These are phyloP conservation scores for Talaromyces liani DNA, from an alignment of 495 filamentous ascomycete species.

Conservation along the genomic window DNA sequence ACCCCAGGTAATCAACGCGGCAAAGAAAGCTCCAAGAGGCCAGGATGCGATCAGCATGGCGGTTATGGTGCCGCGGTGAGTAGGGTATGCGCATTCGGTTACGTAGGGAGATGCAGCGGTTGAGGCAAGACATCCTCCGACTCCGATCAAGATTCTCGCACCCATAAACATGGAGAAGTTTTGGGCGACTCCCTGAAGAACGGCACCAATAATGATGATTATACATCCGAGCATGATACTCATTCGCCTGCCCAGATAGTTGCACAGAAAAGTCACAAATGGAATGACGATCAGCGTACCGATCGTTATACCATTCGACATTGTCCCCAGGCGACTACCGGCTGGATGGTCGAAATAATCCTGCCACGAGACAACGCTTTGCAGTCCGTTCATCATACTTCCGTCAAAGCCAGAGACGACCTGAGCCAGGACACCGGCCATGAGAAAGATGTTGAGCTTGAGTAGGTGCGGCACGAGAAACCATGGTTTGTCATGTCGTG, in stretches of 20 bases:
- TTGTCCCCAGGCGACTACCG: not conserved
- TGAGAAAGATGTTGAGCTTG: not conserved
- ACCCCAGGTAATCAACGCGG: not conserved
- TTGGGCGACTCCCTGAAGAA: not conserved
- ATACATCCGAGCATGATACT: not conserved
- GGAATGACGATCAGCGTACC: not conserved
- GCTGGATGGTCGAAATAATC: not conserved
- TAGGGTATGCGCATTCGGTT: not conserved
- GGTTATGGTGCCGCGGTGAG: not conserved
- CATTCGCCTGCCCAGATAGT: not conserved
- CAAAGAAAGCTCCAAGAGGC: not conserved
- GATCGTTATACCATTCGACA: not conserved
- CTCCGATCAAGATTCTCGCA: not conserved
- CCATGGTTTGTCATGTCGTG: not conserved
- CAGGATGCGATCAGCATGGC: not conserved
- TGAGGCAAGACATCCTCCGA: not conserved
- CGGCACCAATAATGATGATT: not conserved
- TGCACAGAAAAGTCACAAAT: not conserved
- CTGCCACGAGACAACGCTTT: not conserved
- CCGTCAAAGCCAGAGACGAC: not conserved
- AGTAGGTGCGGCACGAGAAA: not conserved
- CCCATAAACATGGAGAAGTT: not conserved
- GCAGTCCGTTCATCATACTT: not conserved
- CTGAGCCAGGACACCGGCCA: not conserved
- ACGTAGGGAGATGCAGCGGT: not conserved